Evolutionary conservation across 306 rosid genomes (phyloP), one percentile per base, ranked within the genome.

Genomic region (Mucuna pruriens): DNA sequence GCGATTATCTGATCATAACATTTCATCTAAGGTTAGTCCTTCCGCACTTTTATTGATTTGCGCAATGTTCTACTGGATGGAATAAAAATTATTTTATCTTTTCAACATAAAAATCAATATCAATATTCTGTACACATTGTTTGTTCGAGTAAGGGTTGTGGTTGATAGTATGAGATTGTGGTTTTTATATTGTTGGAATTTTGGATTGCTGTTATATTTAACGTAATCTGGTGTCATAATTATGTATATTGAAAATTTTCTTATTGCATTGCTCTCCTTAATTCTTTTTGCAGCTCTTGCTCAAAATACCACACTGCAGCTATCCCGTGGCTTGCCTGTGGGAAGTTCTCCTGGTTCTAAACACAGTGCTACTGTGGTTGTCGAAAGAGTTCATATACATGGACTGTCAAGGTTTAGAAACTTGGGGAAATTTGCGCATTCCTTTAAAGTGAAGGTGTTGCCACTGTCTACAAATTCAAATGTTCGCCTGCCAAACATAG

Each of bases 371-470:
- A 69, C 74, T 38, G 84, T 90, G 81, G 25, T 85, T 71, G 89
- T 92, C 20, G 96, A 91, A 84, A 89, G 98, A 90, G 86, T 93
- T 80, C 79, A 81, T 82, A 79, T 93, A 66, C 66, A 17, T 51
- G 99, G 98, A 72, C 69, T 91, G 60, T 40, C 90, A 6, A 91
- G 97, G 91, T 80, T 91, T 83, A 81, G 79, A 80, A 81, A 91
- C 90, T 78, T 91, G 51, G 51, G 74, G 74, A 95, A 89, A 81
- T 75, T 83, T 86, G 81, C 98, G 0, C 86, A 91, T 84, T 87
- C 92, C 5, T 25, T 87, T 65, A 90, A 79, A 79, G 96, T 93
- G 84, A 93, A 90, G 87, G 80, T 95, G 44, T 86, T 82, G 2
- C 87, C 63, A 22, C 63, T 55, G 16, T 38, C 84, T 55, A 44